phyloP scores from a whole-genome alignment of 345 rosid genomes.

The Eucalyptus albens region DNA sequence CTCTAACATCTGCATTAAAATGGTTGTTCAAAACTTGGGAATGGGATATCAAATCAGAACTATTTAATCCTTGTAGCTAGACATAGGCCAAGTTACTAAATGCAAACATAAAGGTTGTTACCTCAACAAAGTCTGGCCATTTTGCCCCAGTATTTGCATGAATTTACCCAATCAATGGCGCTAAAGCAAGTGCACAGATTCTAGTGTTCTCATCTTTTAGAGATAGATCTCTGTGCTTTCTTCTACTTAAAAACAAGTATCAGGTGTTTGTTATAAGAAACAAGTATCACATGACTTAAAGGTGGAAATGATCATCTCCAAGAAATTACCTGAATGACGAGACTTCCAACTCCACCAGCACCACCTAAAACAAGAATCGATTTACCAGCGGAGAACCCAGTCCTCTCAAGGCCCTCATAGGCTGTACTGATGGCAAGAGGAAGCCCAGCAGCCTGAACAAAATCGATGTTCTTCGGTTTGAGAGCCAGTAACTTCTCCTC shows the following conservation, averaged over 20 bases:
- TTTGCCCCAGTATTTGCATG: background rate
- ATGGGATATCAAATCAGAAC: background rate
- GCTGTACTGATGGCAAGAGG: conserved; percentile 88
- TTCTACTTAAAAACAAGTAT: background rate
- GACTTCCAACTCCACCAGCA: conserved; percentile 96
- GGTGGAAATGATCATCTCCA: background rate
- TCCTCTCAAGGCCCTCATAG: conserved; percentile 69
- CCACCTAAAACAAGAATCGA: conserved; percentile 83
- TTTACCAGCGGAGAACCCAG: conserved; percentile 72
- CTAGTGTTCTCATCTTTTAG: background rate
- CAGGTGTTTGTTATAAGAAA: background rate
- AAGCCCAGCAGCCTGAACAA: conserved; percentile 78
- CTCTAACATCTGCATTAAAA: background rate
- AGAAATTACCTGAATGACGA: conserved; percentile 69
- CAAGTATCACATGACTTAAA: background rate
- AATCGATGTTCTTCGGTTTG: conserved; percentile 74
- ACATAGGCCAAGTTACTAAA: background rate
- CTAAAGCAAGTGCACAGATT: background rate
- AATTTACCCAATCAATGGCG: background rate
- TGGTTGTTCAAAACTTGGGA: background rate
- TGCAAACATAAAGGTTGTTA: background rate
- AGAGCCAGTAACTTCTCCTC: conserved; percentile 82
- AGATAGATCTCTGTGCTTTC: background rate
- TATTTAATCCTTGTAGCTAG: background rate
- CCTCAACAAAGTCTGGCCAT: background rate